A percentile compares a stretch with the other conserved stretches of the same genome.
Conservation (phyloP, 176 grass and related monocot genomes). For the Rhynchospora tenuis region DNA sequence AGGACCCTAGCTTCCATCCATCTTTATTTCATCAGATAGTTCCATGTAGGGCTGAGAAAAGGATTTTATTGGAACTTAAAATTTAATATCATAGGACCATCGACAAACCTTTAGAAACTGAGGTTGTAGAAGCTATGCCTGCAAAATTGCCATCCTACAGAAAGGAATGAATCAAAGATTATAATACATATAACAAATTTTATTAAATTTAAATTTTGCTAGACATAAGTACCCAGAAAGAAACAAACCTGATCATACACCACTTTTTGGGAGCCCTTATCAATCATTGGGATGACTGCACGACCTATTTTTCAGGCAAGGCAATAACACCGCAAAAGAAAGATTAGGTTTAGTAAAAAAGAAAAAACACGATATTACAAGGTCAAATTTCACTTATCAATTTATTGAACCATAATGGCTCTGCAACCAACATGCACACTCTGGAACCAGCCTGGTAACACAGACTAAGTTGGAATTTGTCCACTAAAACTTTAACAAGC, state of each 20-base stretch:
- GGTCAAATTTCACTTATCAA: background rate
- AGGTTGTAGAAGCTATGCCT: background rate
- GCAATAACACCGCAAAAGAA: background rate
- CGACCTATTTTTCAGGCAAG: background rate
- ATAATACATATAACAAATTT: background rate
- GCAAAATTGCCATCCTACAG: slow-evolving; percentile 9
- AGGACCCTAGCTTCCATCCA: background rate
- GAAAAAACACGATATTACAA: background rate
- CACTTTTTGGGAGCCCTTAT: slow-evolving; percentile 3
- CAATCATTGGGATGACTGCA: background rate
- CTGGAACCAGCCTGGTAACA: background rate
- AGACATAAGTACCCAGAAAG: background rate
- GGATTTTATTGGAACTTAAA: background rate
- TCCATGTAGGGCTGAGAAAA: background rate
- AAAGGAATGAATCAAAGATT: background rate
- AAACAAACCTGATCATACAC: slow-evolving; percentile 11
- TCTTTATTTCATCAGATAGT: background rate
- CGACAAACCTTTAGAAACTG: background rate
- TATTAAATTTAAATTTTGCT: background rate
- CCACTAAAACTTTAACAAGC: background rate
- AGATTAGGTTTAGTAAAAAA: background rate
- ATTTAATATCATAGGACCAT: background rate
- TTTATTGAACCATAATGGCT: background rate
- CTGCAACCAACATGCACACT: background rate
- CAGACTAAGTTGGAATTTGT: background rate